These are phyloP conservation scores for Pseudogymnoascus sp. DNA, from an alignment of 2,329 filamentous ascomycete species.

Conservation along the genomic window DNA sequence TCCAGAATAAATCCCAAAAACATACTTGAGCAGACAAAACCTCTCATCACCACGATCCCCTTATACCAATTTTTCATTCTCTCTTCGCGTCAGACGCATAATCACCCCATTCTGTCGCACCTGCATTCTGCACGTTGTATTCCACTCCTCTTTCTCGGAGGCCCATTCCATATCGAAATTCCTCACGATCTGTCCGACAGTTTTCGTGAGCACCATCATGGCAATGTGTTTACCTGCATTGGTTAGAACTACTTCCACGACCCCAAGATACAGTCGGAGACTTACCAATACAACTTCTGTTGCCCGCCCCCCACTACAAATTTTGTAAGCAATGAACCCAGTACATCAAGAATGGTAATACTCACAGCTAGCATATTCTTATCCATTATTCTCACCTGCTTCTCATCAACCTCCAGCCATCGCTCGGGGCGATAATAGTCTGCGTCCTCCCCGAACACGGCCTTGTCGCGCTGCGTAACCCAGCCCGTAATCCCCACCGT, in stretches of 20 bases:
- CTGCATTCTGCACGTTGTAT: background rate
- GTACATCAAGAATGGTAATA: background rate
- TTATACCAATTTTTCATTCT: background rate
- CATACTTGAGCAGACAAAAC: background rate
- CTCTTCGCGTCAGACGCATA: background rate
- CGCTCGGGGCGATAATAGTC: slow-evolving; percentile 35
- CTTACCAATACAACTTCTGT: background rate
- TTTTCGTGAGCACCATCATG: slow-evolving; percentile 1
- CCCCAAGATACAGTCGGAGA: background rate
- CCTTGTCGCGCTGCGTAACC: slow-evolving; percentile 27
- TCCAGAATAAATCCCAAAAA: background rate
- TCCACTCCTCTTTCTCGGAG: background rate
- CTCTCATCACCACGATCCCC: background rate
- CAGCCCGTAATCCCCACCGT: slow-evolving; percentile 6
- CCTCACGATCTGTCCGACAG: background rate
- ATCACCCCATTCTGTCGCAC: background rate
- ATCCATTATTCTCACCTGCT: background rate
- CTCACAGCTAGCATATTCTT: slow-evolving; percentile 1
- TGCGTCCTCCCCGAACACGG: slow-evolving; percentile 31
- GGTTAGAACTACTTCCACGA: background rate
- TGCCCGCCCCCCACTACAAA: background rate
- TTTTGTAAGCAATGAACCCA: background rate
- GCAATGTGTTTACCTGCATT: background rate
- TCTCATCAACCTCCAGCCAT: slow-evolving; percentile 30
- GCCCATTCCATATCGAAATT: background rate